Base-by-base conservation (phyloP, 2,329 filamentous ascomycete species). In the Thermoascus crustaceus region DNA sequence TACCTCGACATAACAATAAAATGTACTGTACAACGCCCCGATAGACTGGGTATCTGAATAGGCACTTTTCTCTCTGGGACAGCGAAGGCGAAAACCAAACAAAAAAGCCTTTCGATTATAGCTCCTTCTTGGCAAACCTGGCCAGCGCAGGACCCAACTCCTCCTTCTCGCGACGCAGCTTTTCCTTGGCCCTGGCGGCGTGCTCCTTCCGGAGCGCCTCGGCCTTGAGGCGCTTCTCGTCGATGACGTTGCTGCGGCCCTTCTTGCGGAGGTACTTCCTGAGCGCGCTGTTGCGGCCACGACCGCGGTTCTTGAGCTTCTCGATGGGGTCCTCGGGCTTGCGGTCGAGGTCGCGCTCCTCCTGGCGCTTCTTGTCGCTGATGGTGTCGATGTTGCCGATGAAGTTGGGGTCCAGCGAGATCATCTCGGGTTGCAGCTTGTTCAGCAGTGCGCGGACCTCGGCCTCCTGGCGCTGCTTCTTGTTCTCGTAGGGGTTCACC, bases 381-480 rank as follows among this genome's bases (percentile, higher is more conserved):
- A 84, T 76, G 38, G 87, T 69, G 57, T 98, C 88, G 20, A 98
- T 71, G 48, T 80, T 85, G 37, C 91, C 91, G 50, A 98, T 78
- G 55, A 87, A 93, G 61, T 91, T 83, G 48, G 91, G 89, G 56
- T 98, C 82, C 14, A 98, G 70, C 1, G 86, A 85, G 44, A 98
- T 98, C 86, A 96, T 98, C 55, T 94, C 89, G 3, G 91, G 89
- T 53, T 88, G 79, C 31, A 98, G 72, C 68, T 98, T 98, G 71
- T 93, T 94, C 50, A 98, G 76, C 45, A 98, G 72, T 8, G 76
- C 72, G 68, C 84, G 86, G 59, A 98, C 87, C 63, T 98, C 91
- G 33, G 75, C 74, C 63, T 98, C 91, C 61, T 93, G 88, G 52
- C 91, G 78, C 66, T 96, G 88, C 66, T 91, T 93, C 53, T 71